Evolutionary conservation across 805 yeast species (phyloP), one percentile per base, ranked within the genome.

Genomic region (Sungouiella thailandica): DNA sequence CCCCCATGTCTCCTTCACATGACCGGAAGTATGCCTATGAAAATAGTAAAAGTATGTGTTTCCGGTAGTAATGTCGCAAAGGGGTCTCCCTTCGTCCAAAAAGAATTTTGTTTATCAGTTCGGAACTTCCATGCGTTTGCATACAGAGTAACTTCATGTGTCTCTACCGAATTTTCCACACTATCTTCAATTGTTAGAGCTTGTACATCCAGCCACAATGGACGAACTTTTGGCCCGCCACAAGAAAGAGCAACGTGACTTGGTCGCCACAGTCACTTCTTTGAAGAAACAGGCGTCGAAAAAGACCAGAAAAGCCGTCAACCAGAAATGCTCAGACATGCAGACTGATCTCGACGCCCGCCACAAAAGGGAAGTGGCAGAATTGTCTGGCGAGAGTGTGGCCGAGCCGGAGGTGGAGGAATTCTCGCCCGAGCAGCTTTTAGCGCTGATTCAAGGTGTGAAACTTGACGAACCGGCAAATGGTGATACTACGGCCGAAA

Each of bases 271-370:
- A 19, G 66, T 78, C 19, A 86, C 95, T 2, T 81, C 83, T 2
- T 58, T 88, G 70, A 85, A 82, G 61, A 85, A 85, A 49, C 90
- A 81, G 57, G 89, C 90, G 2, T 77, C 86, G 12, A 84, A 86
- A 52, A 80, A 87, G 31, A 83, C 80, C 32, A 74, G 83, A 46
- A 83, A 82, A 55, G 77, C 76, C 40, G 80, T 86, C 7, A 57
- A 68, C 43, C 65, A 66, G 34, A 74, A 75, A 48, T 80, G 89
- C 46, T 65, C 65, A 25, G 74, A 69, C 28, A 46, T 86, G 62
- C 86, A 83, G 47, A 58, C 58, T 2, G 74, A 68, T 8, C 52
- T 86, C 48, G 72, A 73, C 37, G 47, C 36, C 15, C 70, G 61
- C 34, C 96, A 87, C 28, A 61, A 60, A 22, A 26, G 47, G 7